A percentile compares a stretch with the other conserved stretches of the same genome.
These are phyloP conservation scores for Sarcodon sp. DNA, from an alignment of 768 basidiomycete species.

Conservation along the genomic window DNA sequence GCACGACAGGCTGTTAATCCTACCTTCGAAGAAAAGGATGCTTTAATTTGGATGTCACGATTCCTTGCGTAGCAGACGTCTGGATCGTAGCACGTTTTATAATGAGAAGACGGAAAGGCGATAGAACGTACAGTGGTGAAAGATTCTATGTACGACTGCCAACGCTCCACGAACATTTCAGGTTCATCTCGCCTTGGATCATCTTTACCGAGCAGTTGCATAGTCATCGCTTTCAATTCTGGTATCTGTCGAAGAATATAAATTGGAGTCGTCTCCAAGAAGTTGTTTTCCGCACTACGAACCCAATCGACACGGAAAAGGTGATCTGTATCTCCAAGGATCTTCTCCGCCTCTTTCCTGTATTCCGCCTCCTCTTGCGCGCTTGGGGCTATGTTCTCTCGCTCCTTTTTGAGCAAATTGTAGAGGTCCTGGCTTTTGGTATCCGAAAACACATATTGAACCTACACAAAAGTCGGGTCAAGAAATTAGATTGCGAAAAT, in stretches of 20 bases:
- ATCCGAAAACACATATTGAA: conserved; percentile 58
- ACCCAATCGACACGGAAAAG: conserved; percentile 78
- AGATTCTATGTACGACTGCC: conserved; percentile 71
- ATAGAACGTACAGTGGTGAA: conserved; percentile 45
- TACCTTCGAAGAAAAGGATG: conserved; percentile 61
- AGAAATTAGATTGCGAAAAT: neutral
- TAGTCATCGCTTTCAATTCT: conserved; percentile 50
- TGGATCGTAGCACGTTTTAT: conserved; percentile 12
- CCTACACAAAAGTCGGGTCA: conserved; percentile 19
- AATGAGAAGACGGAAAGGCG: neutral
- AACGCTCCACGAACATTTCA: conserved; percentile 62
- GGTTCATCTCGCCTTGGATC: conserved; percentile 66
- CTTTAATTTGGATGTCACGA: conserved; percentile 30
- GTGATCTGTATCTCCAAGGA: conserved; percentile 66
- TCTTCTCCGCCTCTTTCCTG: conserved; percentile 54
- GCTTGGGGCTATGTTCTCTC: conserved; percentile 42
- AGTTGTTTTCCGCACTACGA: conserved; percentile 9
- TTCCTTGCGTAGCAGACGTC: conserved; percentile 45
- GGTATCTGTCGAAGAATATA: conserved; percentile 33
- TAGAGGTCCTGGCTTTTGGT: conserved; percentile 60
- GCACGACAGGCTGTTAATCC: conserved; percentile 11
- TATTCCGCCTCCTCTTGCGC: conserved; percentile 62
- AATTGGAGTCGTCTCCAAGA: neutral
- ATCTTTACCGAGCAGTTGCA: conserved; percentile 72
- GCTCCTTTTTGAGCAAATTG: conserved; percentile 57